Conservation (phyloP, 805 yeast species). For the Torulaspora microellipsoides region DNA sequence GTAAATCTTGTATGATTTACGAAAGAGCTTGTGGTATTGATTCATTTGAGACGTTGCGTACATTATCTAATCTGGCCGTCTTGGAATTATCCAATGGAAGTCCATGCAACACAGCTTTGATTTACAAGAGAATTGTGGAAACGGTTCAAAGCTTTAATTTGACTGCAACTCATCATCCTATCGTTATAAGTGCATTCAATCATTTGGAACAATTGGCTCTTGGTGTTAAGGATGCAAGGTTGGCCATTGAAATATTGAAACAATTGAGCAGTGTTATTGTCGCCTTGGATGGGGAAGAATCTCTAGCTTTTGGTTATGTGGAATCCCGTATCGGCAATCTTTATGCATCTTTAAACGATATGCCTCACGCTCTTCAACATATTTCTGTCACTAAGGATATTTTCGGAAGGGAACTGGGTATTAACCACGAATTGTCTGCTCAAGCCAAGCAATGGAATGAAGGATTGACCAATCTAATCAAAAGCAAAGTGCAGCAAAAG, state of each 20-base stretch:
- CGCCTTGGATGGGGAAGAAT: constrained; percentile 49
- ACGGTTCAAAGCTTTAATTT: constrained; percentile 39
- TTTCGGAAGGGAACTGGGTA: constrained; percentile 58
- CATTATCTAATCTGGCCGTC: constrained; percentile 69
- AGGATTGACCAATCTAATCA: constrained; percentile 44
- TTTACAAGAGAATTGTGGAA: constrained; percentile 55
- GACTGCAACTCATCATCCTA: constrained; percentile 65
- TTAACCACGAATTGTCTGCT: constrained; percentile 59
- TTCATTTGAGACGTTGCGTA: constrained; percentile 66
- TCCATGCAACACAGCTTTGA: constrained; percentile 54
- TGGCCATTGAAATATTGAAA: constrained; percentile 51
- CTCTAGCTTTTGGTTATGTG: constrained; percentile 60
- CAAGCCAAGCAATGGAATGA: constrained; percentile 64
- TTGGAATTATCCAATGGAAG: constrained; percentile 61
- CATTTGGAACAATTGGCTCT: constrained; percentile 51
- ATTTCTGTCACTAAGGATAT: constrained; percentile 53
- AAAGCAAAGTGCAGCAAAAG: constrained; percentile 28
- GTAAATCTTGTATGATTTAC: constrained; percentile 64
- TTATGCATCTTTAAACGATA: constrained; percentile 48
- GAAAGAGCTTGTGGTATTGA: constrained; percentile 84
- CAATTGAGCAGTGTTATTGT: constrained; percentile 50
- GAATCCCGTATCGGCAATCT: constrained; percentile 67
- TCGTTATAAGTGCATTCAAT: constrained; percentile 52
- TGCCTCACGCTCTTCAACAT: constrained; percentile 51
- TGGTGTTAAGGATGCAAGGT: constrained; percentile 50